Base-by-base conservation (phyloP, 352 stramenopile species). In the Blastocystis sp. region DNA sequence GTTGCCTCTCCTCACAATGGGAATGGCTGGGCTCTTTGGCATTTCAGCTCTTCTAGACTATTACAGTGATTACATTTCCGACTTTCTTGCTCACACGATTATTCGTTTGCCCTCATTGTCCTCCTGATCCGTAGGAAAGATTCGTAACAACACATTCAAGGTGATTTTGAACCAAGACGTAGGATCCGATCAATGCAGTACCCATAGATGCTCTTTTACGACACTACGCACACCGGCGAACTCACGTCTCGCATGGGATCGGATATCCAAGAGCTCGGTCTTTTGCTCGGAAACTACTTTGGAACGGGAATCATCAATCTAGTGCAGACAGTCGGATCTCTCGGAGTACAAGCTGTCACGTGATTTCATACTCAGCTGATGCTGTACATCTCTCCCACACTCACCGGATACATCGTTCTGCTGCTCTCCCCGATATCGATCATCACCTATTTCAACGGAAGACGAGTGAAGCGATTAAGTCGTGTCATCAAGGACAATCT, bases 1-100 rank as follows among this genome's bases (percentile, higher is more conserved):
- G 1, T 55, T 85, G 3, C 73, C 73, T 26, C 45, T 85, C n/a
- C 53, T 85, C 3, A 85, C 73, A 3, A 53, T 24, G 26, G 73
- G 73, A 66, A 85, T 85, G 73, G 73, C 73, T 47, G 73, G 73
- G 16, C 54, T 85, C 2, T 85, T 85, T n/a, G 73, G 47, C 18
- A 66, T 85, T 24, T 65, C 73, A 16, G 50, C 73, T 39, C 39
- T 85, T 50, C 73, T 85, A 2, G 73, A 85, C 53, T 85, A 85
- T 34, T 85, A 85, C 73, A 85, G 73, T 43, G 73, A 85, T 41
- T 85, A 85, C 73, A 85, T 85, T n/a, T 85, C 73, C 20, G 73
- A 85, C 73, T 85, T 85, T 65, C 68, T 85, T 39, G 73, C 73
- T 20, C 73, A 85, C 41, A 85, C 73, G 0, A 85, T 85, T 39